Evolutionary conservation across 2,329 filamentous ascomycete species (phyloP).

Genomic region (Hymenoscyphus albidus): DNA sequence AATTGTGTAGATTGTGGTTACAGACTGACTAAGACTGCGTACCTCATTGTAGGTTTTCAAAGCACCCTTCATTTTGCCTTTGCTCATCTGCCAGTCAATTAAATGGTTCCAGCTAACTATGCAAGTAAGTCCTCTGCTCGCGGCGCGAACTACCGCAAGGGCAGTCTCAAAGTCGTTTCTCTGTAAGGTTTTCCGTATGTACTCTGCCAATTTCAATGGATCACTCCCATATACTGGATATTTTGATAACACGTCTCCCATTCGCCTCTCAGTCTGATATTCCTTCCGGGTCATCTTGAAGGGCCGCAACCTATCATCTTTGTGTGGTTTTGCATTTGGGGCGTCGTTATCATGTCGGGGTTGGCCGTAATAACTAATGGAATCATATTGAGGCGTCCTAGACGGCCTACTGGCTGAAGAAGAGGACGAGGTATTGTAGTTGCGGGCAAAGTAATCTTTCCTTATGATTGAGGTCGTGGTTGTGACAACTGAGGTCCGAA

Average conservation of each 20-base stretch:
- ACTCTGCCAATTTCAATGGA: conserved; percentile 66
- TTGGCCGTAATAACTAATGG: background rate
- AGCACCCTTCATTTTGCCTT: conserved; percentile 58
- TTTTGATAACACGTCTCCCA: conserved; percentile 13
- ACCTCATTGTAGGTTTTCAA: conserved; percentile 88
- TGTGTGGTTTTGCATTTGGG: background rate
- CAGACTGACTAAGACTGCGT: conserved; percentile 27
- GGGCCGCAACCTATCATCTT: background rate
- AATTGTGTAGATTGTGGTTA: background rate
- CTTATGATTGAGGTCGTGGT: background rate
- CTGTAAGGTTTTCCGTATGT: conserved; percentile 58
- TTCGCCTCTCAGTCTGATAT: conserved; percentile 5
- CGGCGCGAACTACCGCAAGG: conserved; percentile 60
- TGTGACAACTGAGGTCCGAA: conserved; percentile 5
- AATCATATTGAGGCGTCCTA: background rate
- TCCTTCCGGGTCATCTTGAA: conserved; percentile 10
- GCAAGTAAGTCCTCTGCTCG: conserved; percentile 61
- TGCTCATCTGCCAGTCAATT: conserved; percentile 65
- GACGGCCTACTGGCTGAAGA: background rate
- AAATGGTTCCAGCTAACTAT: conserved; percentile 85
- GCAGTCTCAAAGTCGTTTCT: conserved; percentile 63
- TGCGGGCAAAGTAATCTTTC: conserved; percentile 12
- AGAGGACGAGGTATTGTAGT: conserved; percentile 6
- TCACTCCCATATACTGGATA: conserved; percentile 45
- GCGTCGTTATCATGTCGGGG: background rate